These are phyloP conservation scores for Trichophyton verrucosum DNA, from an alignment of 2,329 filamentous ascomycete genomes.

Conservation along the genomic window DNA sequence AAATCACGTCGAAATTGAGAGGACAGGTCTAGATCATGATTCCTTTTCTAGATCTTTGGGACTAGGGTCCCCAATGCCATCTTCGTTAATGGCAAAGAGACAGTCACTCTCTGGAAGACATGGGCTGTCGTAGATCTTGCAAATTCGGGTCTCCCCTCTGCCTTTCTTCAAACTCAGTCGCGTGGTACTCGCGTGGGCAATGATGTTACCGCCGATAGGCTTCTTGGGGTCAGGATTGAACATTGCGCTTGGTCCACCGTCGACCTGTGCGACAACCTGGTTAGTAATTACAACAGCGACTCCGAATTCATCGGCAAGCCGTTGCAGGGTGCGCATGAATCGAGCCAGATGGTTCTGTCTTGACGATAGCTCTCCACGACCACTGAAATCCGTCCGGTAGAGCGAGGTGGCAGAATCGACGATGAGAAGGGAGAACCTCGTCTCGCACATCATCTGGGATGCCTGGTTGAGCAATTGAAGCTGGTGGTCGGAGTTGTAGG, in stretches of 20 bases:
- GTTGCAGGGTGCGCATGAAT: constrained; percentile 38
- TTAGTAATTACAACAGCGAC: constrained; percentile 98
- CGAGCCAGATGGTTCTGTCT: constrained; percentile 52
- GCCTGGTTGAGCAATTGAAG: constrained; percentile 90
- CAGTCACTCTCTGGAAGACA: constrained; percentile 94
- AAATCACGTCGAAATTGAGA: not conserved
- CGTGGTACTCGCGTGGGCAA: constrained; percentile 93
- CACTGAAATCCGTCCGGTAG: constrained; percentile 91
- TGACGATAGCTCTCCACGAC: constrained; percentile 91
- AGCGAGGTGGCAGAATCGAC: constrained; percentile 93
- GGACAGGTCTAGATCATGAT: not conserved
- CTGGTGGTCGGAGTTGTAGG: constrained; percentile 98
- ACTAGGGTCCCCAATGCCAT: constrained; percentile 88
- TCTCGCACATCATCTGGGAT: constrained; percentile 98
- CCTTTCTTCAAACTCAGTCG: constrained; percentile 92
- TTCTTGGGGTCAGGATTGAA: constrained; percentile 99
- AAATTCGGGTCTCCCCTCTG: constrained; percentile 84
- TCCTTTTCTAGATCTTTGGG: constrained; percentile 93
- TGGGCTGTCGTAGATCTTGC: constrained; percentile 98
- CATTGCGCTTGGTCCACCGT: constrained; percentile 92
- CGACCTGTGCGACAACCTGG: constrained; percentile 95
- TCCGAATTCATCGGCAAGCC: constrained; percentile 62
- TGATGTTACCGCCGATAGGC: constrained; percentile 96
- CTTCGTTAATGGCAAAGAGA: constrained; percentile 91
- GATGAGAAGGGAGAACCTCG: constrained; percentile 85